These are phyloP conservation scores for Sclerotinia sclerotiorum DNA, from an alignment of 2,329 filamentous ascomycete species.

Conservation along the genomic window DNA sequence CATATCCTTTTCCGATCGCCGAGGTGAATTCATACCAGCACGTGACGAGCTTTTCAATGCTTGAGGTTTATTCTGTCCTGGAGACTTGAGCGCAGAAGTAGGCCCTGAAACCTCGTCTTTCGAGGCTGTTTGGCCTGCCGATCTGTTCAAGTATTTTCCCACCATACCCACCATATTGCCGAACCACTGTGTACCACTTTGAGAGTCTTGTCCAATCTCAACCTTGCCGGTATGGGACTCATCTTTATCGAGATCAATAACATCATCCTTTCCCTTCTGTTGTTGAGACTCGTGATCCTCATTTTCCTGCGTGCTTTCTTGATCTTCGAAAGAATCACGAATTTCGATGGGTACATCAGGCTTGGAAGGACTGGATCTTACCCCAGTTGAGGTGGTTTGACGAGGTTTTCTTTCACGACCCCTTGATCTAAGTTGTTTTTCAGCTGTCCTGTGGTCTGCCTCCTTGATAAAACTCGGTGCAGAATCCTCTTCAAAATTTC, in stretches of 20 bases:
- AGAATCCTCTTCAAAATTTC: background rate
- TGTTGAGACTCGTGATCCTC: background rate
- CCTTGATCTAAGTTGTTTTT: background rate
- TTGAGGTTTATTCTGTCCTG: background rate
- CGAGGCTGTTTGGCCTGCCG: background rate
- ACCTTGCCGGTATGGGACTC: background rate
- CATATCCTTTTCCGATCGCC: background rate
- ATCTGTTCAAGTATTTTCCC: background rate
- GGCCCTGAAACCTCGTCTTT: background rate
- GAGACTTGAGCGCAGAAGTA: background rate
- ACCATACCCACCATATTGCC: background rate
- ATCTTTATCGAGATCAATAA: conserved; percentile 4
- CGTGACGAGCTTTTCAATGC: background rate
- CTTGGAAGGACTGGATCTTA: background rate
- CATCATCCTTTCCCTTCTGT: background rate
- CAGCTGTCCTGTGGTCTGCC: background rate
- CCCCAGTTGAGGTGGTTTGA: background rate
- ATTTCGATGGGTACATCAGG: background rate
- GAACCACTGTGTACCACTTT: background rate
- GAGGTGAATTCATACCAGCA: background rate
- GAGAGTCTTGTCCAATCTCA: background rate
- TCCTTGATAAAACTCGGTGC: background rate
- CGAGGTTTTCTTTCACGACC: background rate
- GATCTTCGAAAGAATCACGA: conserved; percentile 4
- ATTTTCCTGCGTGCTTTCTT: conserved; percentile 9